A percentile compares a stretch with the other conserved stretches of the same genome.
These are phyloP conservation scores for Cryphonectria naterciae DNA, from an alignment of 2,329 filamentous ascomycete genomes.

Conservation along the genomic window DNA sequence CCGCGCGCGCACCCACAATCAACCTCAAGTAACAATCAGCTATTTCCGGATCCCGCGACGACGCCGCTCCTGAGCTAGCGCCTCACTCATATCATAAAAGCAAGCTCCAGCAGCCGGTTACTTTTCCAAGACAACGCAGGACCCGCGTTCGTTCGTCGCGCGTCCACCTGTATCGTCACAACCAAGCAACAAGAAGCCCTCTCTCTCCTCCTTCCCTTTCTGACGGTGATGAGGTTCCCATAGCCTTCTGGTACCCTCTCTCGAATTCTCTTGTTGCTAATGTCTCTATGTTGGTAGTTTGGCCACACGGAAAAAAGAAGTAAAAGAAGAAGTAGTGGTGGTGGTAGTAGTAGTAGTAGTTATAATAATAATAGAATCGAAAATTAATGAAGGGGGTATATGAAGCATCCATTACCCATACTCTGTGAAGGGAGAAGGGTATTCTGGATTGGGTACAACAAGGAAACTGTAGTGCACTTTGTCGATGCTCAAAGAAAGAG, in stretches of 20 bases:
- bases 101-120: not conserved
- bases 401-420: constrained; percentile 13
- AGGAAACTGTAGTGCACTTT: not conserved
- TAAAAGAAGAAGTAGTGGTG: too few relatives aligned
- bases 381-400: constrained; percentile 27
- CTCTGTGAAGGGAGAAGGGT: constrained; percentile 16
- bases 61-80: not conserved
- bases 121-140: not conserved
- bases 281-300: not conserved
- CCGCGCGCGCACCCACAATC: not conserved
- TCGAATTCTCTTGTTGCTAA: not conserved
- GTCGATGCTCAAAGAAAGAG: not conserved
- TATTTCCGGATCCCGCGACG: not conserved
- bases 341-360: too few relatives aligned
- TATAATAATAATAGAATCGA: not conserved
- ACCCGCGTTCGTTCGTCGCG: not conserved
- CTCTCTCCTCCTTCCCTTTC: not conserved
- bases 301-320: not conserved
- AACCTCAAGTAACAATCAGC: not conserved
- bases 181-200: not conserved
- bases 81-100: not conserved
- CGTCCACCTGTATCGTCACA: not conserved
- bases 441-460: constrained; percentile 13
- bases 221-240: not conserved
- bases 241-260: not conserved